phyloP scores from a whole-genome alignment of 2,329 filamentous ascomycete genomes.

The Cladophialophora chaetospira region DNA sequence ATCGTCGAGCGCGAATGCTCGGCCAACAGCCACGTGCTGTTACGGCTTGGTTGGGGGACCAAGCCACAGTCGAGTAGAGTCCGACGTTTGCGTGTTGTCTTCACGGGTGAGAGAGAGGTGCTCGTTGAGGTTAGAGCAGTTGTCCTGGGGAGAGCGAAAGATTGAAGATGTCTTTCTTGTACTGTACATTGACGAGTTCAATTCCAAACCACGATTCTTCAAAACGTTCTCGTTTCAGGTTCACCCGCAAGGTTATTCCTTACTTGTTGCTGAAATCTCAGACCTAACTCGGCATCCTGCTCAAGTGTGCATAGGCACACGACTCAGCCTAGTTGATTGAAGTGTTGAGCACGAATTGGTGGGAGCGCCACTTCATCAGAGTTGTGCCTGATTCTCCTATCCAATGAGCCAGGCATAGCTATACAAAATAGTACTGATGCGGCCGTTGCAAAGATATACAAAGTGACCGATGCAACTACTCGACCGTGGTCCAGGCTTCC shows the following conservation, averaged over 20 bases:
- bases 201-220: constrained; percentile 6
- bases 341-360: not conserved
- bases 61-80: not conserved
- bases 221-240: too few species aligned
- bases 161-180: constrained; percentile 14
- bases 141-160: not conserved
- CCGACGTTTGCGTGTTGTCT: not conserved
- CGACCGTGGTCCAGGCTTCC: not conserved
- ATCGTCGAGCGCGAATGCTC: not conserved
- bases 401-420: not conserved
- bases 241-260: too few species aligned
- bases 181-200: constrained; percentile 24
- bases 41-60: not conserved
- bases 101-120: not conserved
- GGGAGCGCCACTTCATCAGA: constrained; percentile 19
- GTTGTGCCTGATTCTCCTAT: not conserved
- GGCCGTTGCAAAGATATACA: too few species aligned
- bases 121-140: not conserved
- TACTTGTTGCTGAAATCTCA: too few species aligned
- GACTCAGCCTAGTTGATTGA: not conserved
- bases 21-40: not conserved
- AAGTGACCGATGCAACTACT: not conserved
- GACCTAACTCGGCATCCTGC: too few species aligned
- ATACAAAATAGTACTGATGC: not conserved
- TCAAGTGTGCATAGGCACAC: too few species aligned